Evolutionary conservation across 805 yeast genomes (phyloP), one percentile per base, ranked within the genome.

Genomic region (Blastobotrys terrestris): DNA sequence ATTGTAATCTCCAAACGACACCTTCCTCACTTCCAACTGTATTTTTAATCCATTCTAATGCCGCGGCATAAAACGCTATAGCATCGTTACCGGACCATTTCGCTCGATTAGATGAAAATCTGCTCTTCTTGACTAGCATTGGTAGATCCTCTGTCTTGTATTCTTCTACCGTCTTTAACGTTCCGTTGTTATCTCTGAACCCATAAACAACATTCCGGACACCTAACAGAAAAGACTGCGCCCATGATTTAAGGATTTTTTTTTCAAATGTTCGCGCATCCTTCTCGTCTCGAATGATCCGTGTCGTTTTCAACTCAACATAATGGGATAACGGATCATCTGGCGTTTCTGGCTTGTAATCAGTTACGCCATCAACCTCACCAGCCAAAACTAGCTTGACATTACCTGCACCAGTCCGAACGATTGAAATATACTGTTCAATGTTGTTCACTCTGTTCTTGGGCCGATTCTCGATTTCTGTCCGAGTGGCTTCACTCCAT

Each of bases 291-390:
- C 72, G 73, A 0, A 92, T 74, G 3, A 76, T 72, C 44, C 77
- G 72, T 1, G 85, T 71, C 1, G 96, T 87, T 63, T 91, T 92
- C 58, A 94, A 72, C 67, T 94, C 97, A 5, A 84, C 84, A 65
- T 94, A 94, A 67, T 88, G 95, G 2, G 76, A 67, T 45, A 88
- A 71, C 19, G 82, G 77, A 21, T 54, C 46, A 35, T 49, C 49
- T 20, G 49, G 54, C 4, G 68, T 70, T 26, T 70, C 75, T 2
- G 91, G 89, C 58, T 83, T 78, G 61, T 80, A 88, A 66, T 90
- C 97, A 77, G 84, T 85, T 8, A 85, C 84, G 66, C 97, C 85
- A 68, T 92, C 98, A 18, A 92, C 87, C 70, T 94, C 98, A 1
- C 96, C 97, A 0, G 90, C 96, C 45, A 90, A 67, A 3, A 87